Conservation (phyloP, 495 filamentous ascomycete genomes). For the Daldinia caldariorum region DNA sequence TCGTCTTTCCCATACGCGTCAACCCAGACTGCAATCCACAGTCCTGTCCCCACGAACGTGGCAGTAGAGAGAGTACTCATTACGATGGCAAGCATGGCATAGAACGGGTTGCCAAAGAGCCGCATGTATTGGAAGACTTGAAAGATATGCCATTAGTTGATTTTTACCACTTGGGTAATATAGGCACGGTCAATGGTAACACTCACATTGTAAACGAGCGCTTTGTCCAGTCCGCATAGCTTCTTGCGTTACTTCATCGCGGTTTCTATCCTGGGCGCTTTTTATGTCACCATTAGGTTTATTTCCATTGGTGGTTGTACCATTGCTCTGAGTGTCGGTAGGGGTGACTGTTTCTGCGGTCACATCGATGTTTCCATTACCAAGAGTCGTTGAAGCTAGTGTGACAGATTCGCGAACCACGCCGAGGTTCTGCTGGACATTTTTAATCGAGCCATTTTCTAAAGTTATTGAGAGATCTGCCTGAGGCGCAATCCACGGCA, state of each 20-base stretch:
- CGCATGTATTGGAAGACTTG: slow-evolving; percentile 53
- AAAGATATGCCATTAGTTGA: slow-evolving; percentile 17
- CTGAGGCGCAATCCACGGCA: slow-evolving; percentile 58
- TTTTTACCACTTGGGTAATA: not conserved
- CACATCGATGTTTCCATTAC: slow-evolving; percentile 37
- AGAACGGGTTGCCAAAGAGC: slow-evolving; percentile 49
- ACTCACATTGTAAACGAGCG: slow-evolving; percentile 50
- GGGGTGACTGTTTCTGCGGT: slow-evolving; percentile 35
- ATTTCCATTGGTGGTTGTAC: slow-evolving; percentile 26
- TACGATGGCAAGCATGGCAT: slow-evolving; percentile 45
- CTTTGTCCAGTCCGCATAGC: slow-evolving; percentile 48
- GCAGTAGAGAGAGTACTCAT: slow-evolving; percentile 46
- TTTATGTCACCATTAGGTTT: slow-evolving; percentile 32
- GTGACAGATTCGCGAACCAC: slow-evolving; percentile 49
- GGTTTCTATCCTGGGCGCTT: slow-evolving; percentile 41
- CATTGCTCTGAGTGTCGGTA: slow-evolving; percentile 28
- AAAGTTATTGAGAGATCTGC: slow-evolving; percentile 56
- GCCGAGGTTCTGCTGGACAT: slow-evolving; percentile 50
- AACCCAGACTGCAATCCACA: slow-evolving; percentile 63
- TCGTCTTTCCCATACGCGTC: slow-evolving; percentile 56
- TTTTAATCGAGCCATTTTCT: slow-evolving; percentile 53
- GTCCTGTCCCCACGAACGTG: slow-evolving; percentile 46
- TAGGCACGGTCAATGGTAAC: not conserved
- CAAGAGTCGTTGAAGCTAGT: slow-evolving; percentile 27
- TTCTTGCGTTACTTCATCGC: slow-evolving; percentile 47